Conservation (phyloP, 106 monocot genomes). For the Platanthera zijinensis region DNA sequence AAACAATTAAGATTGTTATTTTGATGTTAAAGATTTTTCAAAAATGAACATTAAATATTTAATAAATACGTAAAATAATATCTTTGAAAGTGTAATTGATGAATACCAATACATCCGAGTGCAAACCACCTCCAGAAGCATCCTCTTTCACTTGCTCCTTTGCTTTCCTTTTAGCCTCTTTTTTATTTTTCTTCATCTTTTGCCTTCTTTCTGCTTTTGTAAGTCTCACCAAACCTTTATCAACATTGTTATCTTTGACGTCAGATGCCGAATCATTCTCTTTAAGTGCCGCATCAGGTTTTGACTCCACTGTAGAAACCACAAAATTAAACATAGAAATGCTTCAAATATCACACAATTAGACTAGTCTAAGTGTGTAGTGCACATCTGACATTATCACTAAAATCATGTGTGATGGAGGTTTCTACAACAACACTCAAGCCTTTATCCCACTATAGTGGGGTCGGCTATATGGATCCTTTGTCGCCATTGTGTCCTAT, state of each 20-base stretch:
- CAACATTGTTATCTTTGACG: conserved; percentile 22
- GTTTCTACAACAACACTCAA: not conserved
- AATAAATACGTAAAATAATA: too few relatives aligned
- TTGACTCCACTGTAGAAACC: conserved; percentile 26
- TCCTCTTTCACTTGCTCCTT: conserved; percentile 34
- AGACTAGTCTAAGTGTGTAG: not conserved
- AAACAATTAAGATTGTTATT: too few relatives aligned
- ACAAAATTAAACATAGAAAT: not conserved
- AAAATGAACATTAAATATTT: too few relatives aligned
- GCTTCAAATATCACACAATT: not conserved
- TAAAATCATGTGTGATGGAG: not conserved
- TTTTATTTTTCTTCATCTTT: conserved; percentile 73
- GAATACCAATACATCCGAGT: conserved; percentile 79
- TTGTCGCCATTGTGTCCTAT: too few relatives aligned
- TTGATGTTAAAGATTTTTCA: too few relatives aligned
- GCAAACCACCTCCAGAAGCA: conserved; percentile 32
- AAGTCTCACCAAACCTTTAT: conserved; percentile 40
- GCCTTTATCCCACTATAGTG: too few relatives aligned
- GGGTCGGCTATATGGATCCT: too few relatives aligned
- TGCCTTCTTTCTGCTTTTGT: conserved; percentile 74
- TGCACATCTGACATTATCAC: not conserved
- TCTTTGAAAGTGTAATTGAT: not conserved
- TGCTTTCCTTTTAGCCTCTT: conserved; percentile 62
- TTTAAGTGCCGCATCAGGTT: conserved; percentile 7
- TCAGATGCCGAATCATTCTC: conserved; percentile 22